Conservation (phyloP, 2,329 filamentous ascomycete species). For the Coleophoma cylindrospora region DNA sequence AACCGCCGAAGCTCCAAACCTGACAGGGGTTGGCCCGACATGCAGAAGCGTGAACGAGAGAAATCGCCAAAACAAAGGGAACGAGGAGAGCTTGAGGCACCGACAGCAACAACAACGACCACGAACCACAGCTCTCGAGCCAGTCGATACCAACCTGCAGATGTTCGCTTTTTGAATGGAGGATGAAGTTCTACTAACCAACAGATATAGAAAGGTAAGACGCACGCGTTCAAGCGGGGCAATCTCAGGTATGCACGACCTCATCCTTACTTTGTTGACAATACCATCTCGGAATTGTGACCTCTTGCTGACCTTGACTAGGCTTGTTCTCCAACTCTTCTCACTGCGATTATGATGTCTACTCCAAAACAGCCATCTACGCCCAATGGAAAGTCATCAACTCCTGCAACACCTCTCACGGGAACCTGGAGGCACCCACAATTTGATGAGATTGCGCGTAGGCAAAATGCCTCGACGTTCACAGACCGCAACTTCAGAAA, state of each 20-base stretch:
- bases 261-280: constrained; percentile 11
- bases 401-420: constrained; percentile 30
- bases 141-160: no score
- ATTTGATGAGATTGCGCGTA: constrained; percentile 77
- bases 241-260: not conserved
- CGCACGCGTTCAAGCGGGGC: constrained; percentile 1
- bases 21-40: constrained; percentile 3
- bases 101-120: not conserved
- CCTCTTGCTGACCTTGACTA: not conserved
- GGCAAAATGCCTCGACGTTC: constrained; percentile 76
- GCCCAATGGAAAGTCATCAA: constrained; percentile 10
- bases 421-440: constrained; percentile 91
- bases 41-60: no score
- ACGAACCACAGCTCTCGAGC: no score
- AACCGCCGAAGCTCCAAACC: constrained; percentile 1
- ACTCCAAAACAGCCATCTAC: constrained; percentile 19
- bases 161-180: no score
- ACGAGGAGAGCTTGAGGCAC: not conserved
- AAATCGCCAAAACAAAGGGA: constrained; percentile 8
- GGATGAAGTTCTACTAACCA: constrained; percentile 16
- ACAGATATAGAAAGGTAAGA: constrained; percentile 4
- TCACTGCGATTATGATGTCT: constrained; percentile 10
- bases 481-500: constrained; percentile 68
- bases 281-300: not conserved
- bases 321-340: not conserved